phyloP scores from a whole-genome alignment of 1,139 yeast genomes.

The Lodderomyces orthopsilosis region DNA sequence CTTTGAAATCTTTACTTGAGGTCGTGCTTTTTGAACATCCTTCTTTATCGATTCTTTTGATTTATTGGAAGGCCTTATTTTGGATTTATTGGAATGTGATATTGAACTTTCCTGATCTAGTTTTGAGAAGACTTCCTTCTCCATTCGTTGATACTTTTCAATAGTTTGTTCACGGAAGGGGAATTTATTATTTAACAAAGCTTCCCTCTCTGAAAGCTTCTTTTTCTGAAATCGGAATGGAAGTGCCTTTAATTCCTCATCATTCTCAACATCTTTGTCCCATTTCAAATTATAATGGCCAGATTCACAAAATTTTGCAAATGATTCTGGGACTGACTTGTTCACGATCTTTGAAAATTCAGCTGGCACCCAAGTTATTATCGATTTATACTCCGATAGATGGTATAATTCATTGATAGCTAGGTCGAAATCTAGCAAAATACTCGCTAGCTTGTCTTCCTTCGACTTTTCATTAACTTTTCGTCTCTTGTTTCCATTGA shows the following conservation, averaged over 20 bases:
- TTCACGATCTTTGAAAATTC: constrained; percentile 34
- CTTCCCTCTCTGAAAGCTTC: constrained; percentile 39
- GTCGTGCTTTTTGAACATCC: background rate
- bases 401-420: constrained; percentile 53
- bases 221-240: constrained; percentile 47
- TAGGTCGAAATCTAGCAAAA: constrained; percentile 45
- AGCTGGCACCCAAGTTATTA: constrained; percentile 59
- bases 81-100: background rate
- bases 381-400: constrained; percentile 55
- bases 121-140: background rate
- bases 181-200: constrained; percentile 29
- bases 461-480: constrained; percentile 13
- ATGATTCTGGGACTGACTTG: constrained; percentile 32
- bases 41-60: background rate
- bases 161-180: constrained; percentile 37
- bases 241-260: constrained; percentile 28
- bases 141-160: constrained; percentile 12
- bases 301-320: constrained; percentile 31
- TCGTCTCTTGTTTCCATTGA: constrained; percentile 10
- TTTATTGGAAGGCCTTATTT: background rate
- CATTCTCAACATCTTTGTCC: constrained; percentile 29
- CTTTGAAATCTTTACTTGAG: constrained; percentile 4
- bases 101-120: background rate
- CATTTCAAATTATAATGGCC: constrained; percentile 28
- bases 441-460: constrained; percentile 26